Percentiles rank a stretch among this genome's conserved stretches.
Conservation (phyloP, 192 early-diverging fungal species). For the Coemansia sp. region DNA sequence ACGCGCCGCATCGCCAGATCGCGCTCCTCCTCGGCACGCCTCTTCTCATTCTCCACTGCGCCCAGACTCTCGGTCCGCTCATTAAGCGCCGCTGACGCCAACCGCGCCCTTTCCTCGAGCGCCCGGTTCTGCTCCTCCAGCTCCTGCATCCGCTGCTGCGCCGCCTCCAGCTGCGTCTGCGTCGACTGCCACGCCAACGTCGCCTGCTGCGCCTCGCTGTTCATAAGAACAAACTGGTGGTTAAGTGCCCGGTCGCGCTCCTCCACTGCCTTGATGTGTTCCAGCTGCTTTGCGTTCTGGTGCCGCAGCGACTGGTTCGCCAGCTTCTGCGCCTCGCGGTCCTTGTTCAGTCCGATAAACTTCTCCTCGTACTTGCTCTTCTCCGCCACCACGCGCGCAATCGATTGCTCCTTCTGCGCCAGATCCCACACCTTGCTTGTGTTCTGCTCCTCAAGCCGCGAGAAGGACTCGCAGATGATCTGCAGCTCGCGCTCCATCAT, state of each 20-base stretch:
- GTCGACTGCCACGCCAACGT: constrained; percentile 57
- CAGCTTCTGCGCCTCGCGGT: constrained; percentile 65
- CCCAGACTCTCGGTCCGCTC: constrained; percentile 66
- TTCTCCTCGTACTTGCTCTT: constrained; percentile 86
- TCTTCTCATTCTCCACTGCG: constrained; percentile 58
- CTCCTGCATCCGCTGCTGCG: constrained; percentile 55
- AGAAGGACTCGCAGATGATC: constrained; percentile 62
- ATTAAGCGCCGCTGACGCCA: constrained; percentile 61
- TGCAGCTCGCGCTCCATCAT: constrained; percentile 60
- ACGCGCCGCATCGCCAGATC: constrained; percentile 65
- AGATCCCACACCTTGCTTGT: constrained; percentile 76
- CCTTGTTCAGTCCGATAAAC: constrained; percentile 67
- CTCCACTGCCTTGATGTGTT: constrained; percentile 76
- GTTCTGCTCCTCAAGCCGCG: constrained; percentile 82
- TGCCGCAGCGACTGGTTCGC: constrained; percentile 67
- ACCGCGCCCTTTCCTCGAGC: constrained; percentile 23
- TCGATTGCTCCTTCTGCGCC: constrained; percentile 74
- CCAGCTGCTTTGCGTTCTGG: constrained; percentile 82
- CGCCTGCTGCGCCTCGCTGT: constrained; percentile 64
- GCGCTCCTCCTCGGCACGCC: constrained; percentile 64
- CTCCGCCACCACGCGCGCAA: constrained; percentile 76
- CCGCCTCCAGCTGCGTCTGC: constrained; percentile 63
- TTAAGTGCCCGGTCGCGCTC: constrained; percentile 73
- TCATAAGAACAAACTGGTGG: constrained; percentile 65
- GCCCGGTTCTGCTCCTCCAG: constrained; percentile 60